Evolutionary conservation across 225 moss, liverwort and hornwort species (phyloP), one percentile per base, ranked within the genome.

Genomic region (Neckera pumila): DNA sequence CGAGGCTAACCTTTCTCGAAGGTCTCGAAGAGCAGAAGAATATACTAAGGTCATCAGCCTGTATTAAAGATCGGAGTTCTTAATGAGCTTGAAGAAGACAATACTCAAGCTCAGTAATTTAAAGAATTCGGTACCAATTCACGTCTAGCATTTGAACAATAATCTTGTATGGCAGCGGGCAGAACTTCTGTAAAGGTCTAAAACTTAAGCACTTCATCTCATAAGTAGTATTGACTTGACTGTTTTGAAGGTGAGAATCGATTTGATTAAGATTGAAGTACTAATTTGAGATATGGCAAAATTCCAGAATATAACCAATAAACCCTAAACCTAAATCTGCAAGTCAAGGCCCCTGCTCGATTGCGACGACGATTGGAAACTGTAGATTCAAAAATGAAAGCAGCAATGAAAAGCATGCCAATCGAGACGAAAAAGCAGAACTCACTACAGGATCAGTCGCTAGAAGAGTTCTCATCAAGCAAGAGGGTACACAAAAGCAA

Each of bases 241-340:
- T 49, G 64, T 53, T 76, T 56, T 17, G n/a, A 80, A 26, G 43
- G 38, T 58, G 45, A 76, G 19, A 82, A 53, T 17, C n/a, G 53
- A 73, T 80, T 45, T 34, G 16, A 74, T 45, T 51, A 38, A 78
- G 82, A 77, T 53, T 73, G n/a, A 59, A 59, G 10, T 53, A 73
- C 36, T 64, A 62, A 83, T 70, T 79, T 45, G 72, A 64, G 27
- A 57, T 25, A 14, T 45, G 18, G 38, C 38, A 82, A 60, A 81
- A 81, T 36, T 70, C 42, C 72, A 53, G 40, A 47, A 63, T 51
- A 33, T 60, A 72, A 80, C 58, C 59, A 49, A 53, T 63, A 87
- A 87, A 87, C 90, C 90, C 87, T 89, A 87, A 92, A 84, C 89
- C 85, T 82, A 89, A 36, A 6, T n/a, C 20, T 22, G 14, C 62